A percentile compares a stretch with the other conserved stretches of the same genome.
These are phyloP conservation scores for Halophytophthora batemanensis DNA, from an alignment of 352 stramenopile species.

Conservation along the genomic window DNA sequence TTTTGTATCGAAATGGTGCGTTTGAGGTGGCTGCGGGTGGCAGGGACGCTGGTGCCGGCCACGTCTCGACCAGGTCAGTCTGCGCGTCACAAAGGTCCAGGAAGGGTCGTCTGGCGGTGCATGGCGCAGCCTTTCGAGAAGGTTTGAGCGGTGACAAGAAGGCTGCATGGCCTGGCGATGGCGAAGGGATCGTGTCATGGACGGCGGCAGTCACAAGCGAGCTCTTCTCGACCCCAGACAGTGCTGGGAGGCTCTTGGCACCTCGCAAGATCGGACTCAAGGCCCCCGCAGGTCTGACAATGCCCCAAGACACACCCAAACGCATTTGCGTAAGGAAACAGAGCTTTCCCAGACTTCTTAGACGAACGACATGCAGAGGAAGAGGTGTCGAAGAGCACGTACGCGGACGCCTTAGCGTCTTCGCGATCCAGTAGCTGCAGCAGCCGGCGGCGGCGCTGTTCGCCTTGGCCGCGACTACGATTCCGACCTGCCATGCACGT, in stretches of 20 bases:
- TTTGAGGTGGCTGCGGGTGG: not conserved
- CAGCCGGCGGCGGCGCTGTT: constrained; percentile 19
- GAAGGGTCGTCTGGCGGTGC: not conserved
- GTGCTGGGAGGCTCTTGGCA: constrained; percentile 32
- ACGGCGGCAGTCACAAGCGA: constrained; percentile 4
- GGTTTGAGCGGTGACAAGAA: constrained; percentile 37
- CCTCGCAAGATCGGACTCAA: constrained; percentile 14
- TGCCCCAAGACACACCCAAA: not conserved
- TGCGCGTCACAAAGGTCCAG: not conserved
- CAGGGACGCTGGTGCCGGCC: not conserved
- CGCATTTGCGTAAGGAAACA: not conserved
- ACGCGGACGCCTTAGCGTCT: constrained; percentile 19
- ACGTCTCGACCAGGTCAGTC: constrained; percentile 1
- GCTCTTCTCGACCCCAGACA: constrained; percentile 23
- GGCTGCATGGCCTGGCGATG: constrained; percentile 6
- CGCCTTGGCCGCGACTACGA: constrained; percentile 1
- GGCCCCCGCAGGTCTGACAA: constrained; percentile 3
- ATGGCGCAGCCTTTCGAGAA: not conserved
- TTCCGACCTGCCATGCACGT: not conserved
- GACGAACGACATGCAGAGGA: not conserved
- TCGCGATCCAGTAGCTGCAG: constrained; percentile 25
- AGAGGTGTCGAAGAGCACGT: constrained; percentile 5
- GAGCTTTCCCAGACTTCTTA: not conserved
- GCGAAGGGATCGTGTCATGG: constrained; percentile 8
- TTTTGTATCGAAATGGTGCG: constrained; percentile 2